Conservation (phyloP, 371 early-diverging fungal species). For the Mucor plumbeus region DNA sequence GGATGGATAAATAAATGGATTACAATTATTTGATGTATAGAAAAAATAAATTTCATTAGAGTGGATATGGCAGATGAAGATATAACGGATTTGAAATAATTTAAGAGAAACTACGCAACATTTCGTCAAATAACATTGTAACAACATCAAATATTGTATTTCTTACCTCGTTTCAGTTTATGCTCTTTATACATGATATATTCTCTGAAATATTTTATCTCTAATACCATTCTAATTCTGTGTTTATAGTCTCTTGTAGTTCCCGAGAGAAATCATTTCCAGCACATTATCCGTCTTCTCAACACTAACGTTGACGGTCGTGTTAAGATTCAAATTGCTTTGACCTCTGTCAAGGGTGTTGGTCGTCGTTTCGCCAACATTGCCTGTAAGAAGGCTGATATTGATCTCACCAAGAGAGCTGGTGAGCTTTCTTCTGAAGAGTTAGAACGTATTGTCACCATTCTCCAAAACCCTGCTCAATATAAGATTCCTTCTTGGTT, state of each 20-base stretch:
- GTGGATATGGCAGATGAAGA: no score
- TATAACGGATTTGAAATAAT: no score
- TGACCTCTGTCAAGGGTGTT: conserved; percentile 98
- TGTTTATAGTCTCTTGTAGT: conserved; percentile 83
- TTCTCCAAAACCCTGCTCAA: conserved; percentile 93
- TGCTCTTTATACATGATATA: not conserved
- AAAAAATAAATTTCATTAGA: not conserved
- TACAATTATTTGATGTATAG: not conserved
- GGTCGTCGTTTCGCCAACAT: conserved; percentile 98
- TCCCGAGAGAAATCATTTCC: conserved; percentile 86
- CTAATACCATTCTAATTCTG: conserved; percentile 14
- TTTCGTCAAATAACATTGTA: no score
- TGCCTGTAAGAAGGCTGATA: conserved; percentile 98
- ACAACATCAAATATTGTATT: not conserved
- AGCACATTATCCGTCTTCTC: conserved; percentile 99
- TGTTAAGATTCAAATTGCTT: conserved; percentile 94
- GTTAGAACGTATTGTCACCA: conserved; percentile 88
- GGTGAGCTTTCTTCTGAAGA: conserved; percentile 97
- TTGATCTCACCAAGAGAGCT: conserved; percentile 96
- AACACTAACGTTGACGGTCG: conserved; percentile 99
- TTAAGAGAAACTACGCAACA: no score
- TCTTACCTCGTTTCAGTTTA: not conserved
- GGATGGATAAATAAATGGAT: conserved; percentile 13
- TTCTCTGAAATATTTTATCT: not conserved
- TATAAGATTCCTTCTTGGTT: conserved; percentile 99